Conservation (phyloP, 2,329 filamentous ascomycete genomes). For the Fusarium verrucosum region DNA sequence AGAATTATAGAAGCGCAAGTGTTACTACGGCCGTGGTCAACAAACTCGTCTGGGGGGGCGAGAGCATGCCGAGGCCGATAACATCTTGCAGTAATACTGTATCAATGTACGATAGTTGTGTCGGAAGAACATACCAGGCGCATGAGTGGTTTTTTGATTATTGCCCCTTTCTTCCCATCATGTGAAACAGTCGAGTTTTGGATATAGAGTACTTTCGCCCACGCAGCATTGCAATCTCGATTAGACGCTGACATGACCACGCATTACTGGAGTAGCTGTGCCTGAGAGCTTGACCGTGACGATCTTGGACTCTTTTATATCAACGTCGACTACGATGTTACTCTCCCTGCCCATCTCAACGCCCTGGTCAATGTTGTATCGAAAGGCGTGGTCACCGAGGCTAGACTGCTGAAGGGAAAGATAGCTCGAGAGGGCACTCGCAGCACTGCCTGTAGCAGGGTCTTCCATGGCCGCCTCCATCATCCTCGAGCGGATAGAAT, state of each 20-base stretch:
- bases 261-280: constrained; percentile 50
- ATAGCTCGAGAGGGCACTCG: constrained; percentile 65
- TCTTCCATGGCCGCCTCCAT: constrained; percentile 64
- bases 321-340: constrained; percentile 60
- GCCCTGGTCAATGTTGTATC: constrained; percentile 68
- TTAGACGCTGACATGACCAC: constrained; percentile 46
- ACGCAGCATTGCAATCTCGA: neutral
- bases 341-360: constrained; percentile 73
- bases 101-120: constrained; percentile 52
- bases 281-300: constrained; percentile 48
- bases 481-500: constrained; percentile 67
- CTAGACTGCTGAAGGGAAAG: constrained; percentile 56
- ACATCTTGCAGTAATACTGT: constrained; percentile 49
- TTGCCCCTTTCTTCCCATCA: constrained; percentile 1
- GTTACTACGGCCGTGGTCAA: constrained; percentile 19
- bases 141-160: constrained; percentile 36
- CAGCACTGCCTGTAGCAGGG: constrained; percentile 70
- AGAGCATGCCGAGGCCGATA: constrained; percentile 17
- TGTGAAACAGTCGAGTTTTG: neutral
- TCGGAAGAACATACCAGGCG: constrained; percentile 42
- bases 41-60: constrained; percentile 44
- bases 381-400: constrained; percentile 46
- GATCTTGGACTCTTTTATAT: constrained; percentile 45
- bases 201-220: neutral
- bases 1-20: constrained; percentile 44